phyloP scores from a whole-genome alignment of 2,329 filamentous ascomycete genomes.

The Penicillium sp. region DNA sequence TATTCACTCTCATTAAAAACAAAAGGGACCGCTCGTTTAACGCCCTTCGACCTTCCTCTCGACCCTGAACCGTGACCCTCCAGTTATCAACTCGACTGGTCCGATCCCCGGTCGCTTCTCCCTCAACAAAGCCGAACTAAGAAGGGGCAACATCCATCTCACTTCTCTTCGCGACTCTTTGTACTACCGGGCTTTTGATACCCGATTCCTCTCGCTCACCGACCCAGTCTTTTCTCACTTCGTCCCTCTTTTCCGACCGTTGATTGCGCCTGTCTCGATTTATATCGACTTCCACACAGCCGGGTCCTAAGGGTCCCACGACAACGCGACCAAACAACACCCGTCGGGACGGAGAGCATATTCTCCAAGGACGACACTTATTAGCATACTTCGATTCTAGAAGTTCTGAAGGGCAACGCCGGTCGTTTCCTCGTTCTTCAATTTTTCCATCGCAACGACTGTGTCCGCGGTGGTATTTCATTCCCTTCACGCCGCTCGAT shows the following conservation, averaged over 20 bases:
- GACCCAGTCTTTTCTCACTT: neutral
- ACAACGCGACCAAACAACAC: neutral
- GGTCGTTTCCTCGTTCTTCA: constrained; percentile 32
- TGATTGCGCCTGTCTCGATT: neutral
- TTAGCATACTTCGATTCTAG: constrained; percentile 5
- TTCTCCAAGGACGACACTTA: constrained; percentile 1
- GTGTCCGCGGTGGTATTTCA: constrained; percentile 22
- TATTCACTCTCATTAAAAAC: constrained; percentile 12
- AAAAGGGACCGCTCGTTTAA: constrained; percentile 3
- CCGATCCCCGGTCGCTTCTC: neutral
- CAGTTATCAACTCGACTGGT: neutral
- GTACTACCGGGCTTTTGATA: constrained; percentile 1
- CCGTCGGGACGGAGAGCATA: neutral
- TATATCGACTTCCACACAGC: neutral
- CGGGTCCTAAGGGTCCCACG: neutral
- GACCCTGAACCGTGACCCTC: constrained; percentile 1
- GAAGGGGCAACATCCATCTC: constrained; percentile 3
- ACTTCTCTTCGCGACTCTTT: neutral
- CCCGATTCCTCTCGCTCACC: constrained; percentile 9
- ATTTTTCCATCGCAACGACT: constrained; percentile 12
- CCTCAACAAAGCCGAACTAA: constrained; percentile 5
- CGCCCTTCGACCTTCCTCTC: neutral
- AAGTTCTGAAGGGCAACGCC: constrained; percentile 36
- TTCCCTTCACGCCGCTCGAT: constrained; percentile 8
- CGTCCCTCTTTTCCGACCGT: neutral